Evolutionary conservation across 1,139 yeast genomes (phyloP).

Genomic region (Trichomonascaceae sp.): DNA sequence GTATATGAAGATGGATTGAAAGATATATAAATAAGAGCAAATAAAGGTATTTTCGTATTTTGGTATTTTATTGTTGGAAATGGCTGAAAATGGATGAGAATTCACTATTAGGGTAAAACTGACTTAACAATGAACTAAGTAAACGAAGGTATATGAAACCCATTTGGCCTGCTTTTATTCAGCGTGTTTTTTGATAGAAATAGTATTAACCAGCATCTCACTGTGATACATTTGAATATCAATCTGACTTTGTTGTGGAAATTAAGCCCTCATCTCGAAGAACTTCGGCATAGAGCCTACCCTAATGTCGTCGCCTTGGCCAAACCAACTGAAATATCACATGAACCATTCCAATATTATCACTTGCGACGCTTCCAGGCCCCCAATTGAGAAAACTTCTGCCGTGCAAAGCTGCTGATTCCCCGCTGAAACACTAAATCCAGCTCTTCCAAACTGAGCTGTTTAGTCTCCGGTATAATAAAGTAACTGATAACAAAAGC

Average conservation of each 20-base stretch:
- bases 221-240: too few relatives aligned
- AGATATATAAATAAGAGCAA: too few relatives aligned
- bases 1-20: too few relatives aligned
- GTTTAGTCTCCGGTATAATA: constrained; percentile 11
- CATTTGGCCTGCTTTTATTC: too few relatives aligned
- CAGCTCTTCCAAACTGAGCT: constrained; percentile 11
- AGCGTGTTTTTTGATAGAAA: too few relatives aligned
- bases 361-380: neutral
- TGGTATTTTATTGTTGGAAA: neutral
- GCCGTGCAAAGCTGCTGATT: constrained; percentile 40
- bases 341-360: neutral
- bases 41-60: neutral
- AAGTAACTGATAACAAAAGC: constrained; percentile 9
- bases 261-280: too few relatives aligned
- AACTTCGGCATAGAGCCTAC: too few relatives aligned
- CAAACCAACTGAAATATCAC: too few relatives aligned
- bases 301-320: too few relatives aligned
- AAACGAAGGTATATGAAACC: neutral
- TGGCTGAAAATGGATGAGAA: neutral
- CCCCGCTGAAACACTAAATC: constrained; percentile 40
- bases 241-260: too few relatives aligned
- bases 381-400: neutral
- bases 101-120: neutral
- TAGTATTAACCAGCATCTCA: too few relatives aligned
- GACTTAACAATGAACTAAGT: too few relatives aligned